Evolutionary conservation across 1,284 basidiomycete species (phyloP).

Genomic region (Inonotus obliquus): DNA sequence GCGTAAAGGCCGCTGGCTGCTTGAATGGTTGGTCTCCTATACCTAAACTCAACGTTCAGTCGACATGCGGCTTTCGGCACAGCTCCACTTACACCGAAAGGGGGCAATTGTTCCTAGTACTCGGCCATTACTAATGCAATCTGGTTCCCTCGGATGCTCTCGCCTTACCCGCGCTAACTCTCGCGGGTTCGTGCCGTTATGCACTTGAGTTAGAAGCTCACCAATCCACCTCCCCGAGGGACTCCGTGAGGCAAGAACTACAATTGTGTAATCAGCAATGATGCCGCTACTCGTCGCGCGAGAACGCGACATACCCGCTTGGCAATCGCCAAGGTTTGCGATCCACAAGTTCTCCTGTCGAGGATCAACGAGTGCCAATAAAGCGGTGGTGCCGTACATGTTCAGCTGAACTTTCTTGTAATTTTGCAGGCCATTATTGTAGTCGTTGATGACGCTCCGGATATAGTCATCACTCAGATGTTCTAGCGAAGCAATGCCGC

Average conservation of each 20-base stretch:
- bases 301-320: constrained; percentile 28
- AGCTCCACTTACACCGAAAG: constrained; percentile 22
- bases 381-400: constrained; percentile 34
- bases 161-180: constrained; percentile 29
- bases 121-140: constrained; percentile 24
- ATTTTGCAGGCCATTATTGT: constrained; percentile 25
- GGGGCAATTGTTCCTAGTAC: constrained; percentile 23
- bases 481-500: constrained; percentile 21
- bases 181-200: constrained; percentile 29
- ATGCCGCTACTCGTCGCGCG: neutral
- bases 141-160: constrained; percentile 33
- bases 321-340: constrained; percentile 36
- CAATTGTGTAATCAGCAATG: neutral
- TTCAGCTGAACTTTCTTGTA: constrained; percentile 29
- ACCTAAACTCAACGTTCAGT: constrained; percentile 24
- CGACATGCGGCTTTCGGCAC: neutral
- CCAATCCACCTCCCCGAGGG: constrained; percentile 26
- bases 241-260: constrained; percentile 28
- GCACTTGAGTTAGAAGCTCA: constrained; percentile 28
- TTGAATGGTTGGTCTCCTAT: constrained; percentile 36
- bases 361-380: constrained; percentile 32
- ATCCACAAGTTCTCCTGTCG: constrained; percentile 32
- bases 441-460: constrained; percentile 32
- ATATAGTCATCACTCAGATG: constrained; percentile 36
- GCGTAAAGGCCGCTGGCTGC: constrained; percentile 31